Conservation (phyloP, 805 yeast genomes). For the Nakazawaea ernobii region DNA sequence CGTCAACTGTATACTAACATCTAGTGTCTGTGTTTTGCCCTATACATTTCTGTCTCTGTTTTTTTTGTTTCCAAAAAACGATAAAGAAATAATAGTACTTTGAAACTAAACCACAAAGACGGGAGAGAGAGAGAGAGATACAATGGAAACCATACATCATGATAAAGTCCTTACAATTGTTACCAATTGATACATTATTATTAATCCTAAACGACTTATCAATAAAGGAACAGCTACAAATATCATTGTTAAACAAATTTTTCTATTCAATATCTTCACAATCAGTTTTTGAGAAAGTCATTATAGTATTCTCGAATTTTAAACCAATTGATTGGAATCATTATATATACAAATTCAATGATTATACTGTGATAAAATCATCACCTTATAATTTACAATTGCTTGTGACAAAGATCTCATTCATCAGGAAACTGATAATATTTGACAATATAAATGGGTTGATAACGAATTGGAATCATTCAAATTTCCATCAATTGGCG, state of each 20-base stretch:
- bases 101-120: not conserved
- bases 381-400: not conserved
- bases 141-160: no score
- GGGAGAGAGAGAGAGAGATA: no score
- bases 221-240: not conserved
- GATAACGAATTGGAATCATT: not conserved
- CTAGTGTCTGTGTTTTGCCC: no score
- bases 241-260: not conserved
- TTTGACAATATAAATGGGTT: constrained; percentile 1
- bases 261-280: not conserved
- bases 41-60: no score
- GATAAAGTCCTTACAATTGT: not conserved
- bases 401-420: not conserved
- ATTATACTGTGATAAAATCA: not conserved
- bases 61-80: not conserved
- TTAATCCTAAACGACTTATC: not conserved
- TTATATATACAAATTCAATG: not conserved
- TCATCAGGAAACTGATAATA: not conserved
- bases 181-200: not conserved
- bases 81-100: not conserved
- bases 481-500: not conserved
- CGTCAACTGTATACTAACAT: not conserved
- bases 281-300: not conserved
- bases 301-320: not conserved
- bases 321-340: not conserved